Conservation (phyloP, 495 filamentous ascomycete species). For the Cercophora newfieldiana region DNA sequence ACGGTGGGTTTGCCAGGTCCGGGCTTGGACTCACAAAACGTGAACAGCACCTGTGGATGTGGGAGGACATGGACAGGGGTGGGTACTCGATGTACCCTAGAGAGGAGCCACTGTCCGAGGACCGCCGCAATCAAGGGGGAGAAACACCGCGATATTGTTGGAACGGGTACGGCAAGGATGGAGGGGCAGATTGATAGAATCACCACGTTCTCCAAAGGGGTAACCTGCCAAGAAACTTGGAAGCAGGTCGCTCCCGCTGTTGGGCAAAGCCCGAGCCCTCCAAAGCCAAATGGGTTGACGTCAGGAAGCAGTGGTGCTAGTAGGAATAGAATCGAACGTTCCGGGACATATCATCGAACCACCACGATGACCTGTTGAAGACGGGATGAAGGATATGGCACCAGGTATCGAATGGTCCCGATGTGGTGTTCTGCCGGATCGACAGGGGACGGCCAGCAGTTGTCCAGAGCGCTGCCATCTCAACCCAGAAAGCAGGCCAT, state of each 20-base stretch:
- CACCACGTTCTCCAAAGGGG: not conserved
- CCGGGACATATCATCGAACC: slow-evolving; percentile 29
- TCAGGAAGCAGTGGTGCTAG: slow-evolving; percentile 9
- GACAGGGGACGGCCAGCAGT: slow-evolving; percentile 24
- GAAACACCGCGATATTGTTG: slow-evolving; percentile 4
- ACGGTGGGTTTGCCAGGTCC: slow-evolving; percentile 26
- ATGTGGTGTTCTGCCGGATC: slow-evolving; percentile 29
- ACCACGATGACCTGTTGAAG: slow-evolving; percentile 17
- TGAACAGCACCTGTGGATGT: slow-evolving; percentile 27
- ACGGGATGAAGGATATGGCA: slow-evolving; percentile 13
- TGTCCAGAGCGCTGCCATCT: slow-evolving; percentile 19
- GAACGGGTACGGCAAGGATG: not conserved
- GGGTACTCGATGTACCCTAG: too few relatives aligned
- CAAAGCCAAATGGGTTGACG: not conserved
- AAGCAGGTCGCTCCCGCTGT: not conserved
- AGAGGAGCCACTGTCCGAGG: slow-evolving; percentile 10
- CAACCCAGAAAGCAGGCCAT: slow-evolving; percentile 17
- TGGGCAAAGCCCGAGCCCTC: not conserved
- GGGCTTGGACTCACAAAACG: slow-evolving; percentile 30
- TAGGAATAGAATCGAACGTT: slow-evolving; percentile 31
- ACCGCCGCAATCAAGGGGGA: slow-evolving; percentile 4
- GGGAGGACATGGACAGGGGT: slow-evolving; percentile 9
- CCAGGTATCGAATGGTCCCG: slow-evolving; percentile 32
- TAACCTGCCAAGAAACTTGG: not conserved
- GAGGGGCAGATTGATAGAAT: not conserved